Evolutionary conservation across 140 eudicot genomes (phyloP).

Genomic region (Oenanthe javanica): DNA sequence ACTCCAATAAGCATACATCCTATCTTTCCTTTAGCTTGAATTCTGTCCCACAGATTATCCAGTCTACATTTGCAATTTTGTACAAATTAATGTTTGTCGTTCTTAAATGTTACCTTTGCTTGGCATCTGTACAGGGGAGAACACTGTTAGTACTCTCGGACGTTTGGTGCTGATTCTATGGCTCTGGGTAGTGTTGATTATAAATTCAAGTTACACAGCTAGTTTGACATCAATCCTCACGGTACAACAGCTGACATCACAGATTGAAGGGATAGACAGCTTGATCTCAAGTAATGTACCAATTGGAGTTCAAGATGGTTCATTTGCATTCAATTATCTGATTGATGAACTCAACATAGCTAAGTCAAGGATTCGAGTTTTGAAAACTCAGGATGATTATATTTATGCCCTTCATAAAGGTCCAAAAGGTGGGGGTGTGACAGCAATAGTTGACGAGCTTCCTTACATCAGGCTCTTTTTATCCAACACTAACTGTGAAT

Average conservation of each 20-base stretch:
- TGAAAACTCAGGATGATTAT: conserved; percentile 25
- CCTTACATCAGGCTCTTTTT: conserved; percentile 35
- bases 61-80: not conserved
- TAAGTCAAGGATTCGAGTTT: conserved; percentile 23
- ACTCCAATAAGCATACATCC: not conserved
- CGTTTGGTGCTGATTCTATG: conserved; percentile 79
- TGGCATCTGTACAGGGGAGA: conserved; percentile 56
- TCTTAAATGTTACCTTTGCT: not conserved
- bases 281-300: conserved; percentile 32
- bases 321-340: conserved; percentile 28
- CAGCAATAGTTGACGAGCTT: conserved; percentile 40
- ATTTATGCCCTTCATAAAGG: conserved; percentile 28
- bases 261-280: conserved; percentile 32
- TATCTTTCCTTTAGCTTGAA: not conserved
- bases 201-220: conserved; percentile 41
- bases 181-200: conserved; percentile 61
- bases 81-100: not conserved
- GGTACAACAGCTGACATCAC: conserved; percentile 30
- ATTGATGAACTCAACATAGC: conserved; percentile 30
- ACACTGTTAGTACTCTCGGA: conserved; percentile 91
- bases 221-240: conserved; percentile 44
- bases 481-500: conserved; percentile 24
- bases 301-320: conserved; percentile 31
- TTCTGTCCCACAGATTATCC: not conserved
- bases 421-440: conserved; percentile 34